Conservation (phyloP, 2,329 filamentous ascomycete genomes). For the Nigrospora osmanthi region DNA sequence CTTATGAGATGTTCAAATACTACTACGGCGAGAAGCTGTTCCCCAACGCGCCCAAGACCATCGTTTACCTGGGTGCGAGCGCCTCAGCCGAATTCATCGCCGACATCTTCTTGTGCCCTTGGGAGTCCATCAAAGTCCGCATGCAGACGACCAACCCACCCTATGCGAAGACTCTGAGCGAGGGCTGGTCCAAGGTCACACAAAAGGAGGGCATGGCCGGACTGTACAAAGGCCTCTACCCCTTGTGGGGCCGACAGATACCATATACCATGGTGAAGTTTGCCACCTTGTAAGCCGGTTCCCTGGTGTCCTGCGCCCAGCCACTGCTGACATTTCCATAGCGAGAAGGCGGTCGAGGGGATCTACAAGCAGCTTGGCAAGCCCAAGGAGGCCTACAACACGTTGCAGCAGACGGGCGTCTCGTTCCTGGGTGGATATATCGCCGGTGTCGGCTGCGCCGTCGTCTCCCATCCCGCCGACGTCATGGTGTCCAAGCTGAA, state of each 20-base stretch:
- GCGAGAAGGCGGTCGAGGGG: constrained; percentile 6
- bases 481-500: constrained; percentile 91
- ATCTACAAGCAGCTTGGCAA: constrained; percentile 47
- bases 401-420: constrained; percentile 7
- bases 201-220: constrained; percentile 62
- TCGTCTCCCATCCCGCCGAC: constrained; percentile 68
- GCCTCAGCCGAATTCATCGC: constrained; percentile 69
- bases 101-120: constrained; percentile 70
- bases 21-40: constrained; percentile 68
- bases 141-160: constrained; percentile 77
- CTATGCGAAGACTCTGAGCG: constrained; percentile 62
- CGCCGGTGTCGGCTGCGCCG: constrained; percentile 75
- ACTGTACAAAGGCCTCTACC: constrained; percentile 79
- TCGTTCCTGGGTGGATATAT: constrained; percentile 72
- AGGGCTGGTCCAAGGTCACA: constrained; percentile 60
- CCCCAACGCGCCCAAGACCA: constrained; percentile 67
- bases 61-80: constrained; percentile 63
- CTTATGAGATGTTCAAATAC: constrained; percentile 87
- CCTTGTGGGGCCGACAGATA: constrained; percentile 82
- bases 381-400: constrained; percentile 50
- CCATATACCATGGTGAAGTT: constrained; percentile 60
- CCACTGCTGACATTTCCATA: too few relatives aligned
- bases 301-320: too few relatives aligned
- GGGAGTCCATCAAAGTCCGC: constrained; percentile 77
- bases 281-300: constrained; percentile 1